Evolutionary conservation across 352 stramenopile genomes (phyloP), one percentile per base, ranked within the genome.

Genomic region (Phytopythium mirpurense): DNA sequence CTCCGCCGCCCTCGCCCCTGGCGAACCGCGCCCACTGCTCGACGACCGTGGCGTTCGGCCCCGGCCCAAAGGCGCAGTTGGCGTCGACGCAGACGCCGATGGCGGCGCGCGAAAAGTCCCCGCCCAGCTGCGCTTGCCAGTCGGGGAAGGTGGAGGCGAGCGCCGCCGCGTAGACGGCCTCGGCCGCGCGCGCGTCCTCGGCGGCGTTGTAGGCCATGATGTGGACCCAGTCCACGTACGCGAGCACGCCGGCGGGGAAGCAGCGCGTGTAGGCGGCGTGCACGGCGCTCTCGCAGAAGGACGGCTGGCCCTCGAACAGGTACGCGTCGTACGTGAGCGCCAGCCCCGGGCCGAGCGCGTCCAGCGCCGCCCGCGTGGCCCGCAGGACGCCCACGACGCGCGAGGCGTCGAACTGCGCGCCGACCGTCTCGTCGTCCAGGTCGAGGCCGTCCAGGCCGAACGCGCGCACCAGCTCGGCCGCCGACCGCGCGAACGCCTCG

Each of bases 171-270:
- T 92, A 92, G 42, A 88, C 63, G 0, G 23, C 52, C 3, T 74
- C 76, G 5, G 81, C 81, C 0, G 51, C 65, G 1, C 37, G 51
- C 6, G 60, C 59, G 41, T 88, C 65, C 26, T 68, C 9, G 15
- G 86, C 70, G 38, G 88, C 73, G 51, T 92, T 92, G 67, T 92
- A 92, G 37, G 80, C 71, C 82, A 92, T 92, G 57, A 92, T 86
- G 60, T 92, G 88, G 38, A 92, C 59, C 78, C 79, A 89, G 59
- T 90, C 77, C 16, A 90, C 65, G 21, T 78, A 76, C 21, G 69
- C 48, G 21, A 89, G 50, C 3, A 88, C 60, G 27, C 50, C 57
- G 4, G 63, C 59, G 2, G 78, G 75, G 54, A 90, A 92, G 56
- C 82, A 92, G 4, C 82, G 67, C 26, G 70, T 62, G 56, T 88